Evolutionary conservation across 1,139 yeast species (phyloP).

Genomic region (Sugiyamaella paludigena): DNA sequence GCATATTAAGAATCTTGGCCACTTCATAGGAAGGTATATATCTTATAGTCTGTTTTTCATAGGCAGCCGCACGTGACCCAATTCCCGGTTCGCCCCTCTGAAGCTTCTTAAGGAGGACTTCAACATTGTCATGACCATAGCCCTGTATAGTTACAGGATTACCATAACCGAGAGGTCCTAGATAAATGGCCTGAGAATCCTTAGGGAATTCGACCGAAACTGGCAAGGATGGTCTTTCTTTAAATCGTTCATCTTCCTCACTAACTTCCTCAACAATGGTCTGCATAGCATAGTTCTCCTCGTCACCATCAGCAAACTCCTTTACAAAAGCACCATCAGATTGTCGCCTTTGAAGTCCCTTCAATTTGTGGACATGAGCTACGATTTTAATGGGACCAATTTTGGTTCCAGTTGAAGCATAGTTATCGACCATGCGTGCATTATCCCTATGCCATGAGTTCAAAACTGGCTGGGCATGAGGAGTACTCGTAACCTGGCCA

Average conservation of each 20-base stretch:
- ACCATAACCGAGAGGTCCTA: slow-evolving; percentile 90
- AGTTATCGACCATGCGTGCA: slow-evolving; percentile 38
- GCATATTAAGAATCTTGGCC: slow-evolving; percentile 55
- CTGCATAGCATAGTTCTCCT: slow-evolving; percentile 62
- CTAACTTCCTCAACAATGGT: slow-evolving; percentile 71
- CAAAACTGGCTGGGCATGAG: slow-evolving; percentile 42
- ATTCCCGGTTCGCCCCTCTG: slow-evolving; percentile 33
- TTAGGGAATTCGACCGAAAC: slow-evolving; percentile 79
- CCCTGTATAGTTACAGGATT: slow-evolving; percentile 75
- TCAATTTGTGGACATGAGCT: slow-evolving; percentile 69
- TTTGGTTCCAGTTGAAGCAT: slow-evolving; percentile 55
- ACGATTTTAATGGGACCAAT: slow-evolving; percentile 55
- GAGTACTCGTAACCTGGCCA: slow-evolving; percentile 24
- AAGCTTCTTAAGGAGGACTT: slow-evolving; percentile 32
- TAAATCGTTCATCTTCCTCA: slow-evolving; percentile 70
- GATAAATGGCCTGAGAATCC: slow-evolving; percentile 69
- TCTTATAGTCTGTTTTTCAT: slow-evolving; percentile 54
- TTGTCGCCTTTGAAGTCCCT: slow-evolving; percentile 65
- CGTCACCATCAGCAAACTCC: slow-evolving; percentile 46
- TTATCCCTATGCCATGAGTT: slow-evolving; percentile 43
- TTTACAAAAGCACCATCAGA: slow-evolving; percentile 76
- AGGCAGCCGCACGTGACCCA: slow-evolving; percentile 50
- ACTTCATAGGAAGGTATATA: slow-evolving; percentile 71
- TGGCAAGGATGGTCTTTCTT: slow-evolving; percentile 72
- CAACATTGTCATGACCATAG: slow-evolving; percentile 42